Evolutionary conservation across 805 yeast species (phyloP).

Genomic region (Myxozyma kluyveri): DNA sequence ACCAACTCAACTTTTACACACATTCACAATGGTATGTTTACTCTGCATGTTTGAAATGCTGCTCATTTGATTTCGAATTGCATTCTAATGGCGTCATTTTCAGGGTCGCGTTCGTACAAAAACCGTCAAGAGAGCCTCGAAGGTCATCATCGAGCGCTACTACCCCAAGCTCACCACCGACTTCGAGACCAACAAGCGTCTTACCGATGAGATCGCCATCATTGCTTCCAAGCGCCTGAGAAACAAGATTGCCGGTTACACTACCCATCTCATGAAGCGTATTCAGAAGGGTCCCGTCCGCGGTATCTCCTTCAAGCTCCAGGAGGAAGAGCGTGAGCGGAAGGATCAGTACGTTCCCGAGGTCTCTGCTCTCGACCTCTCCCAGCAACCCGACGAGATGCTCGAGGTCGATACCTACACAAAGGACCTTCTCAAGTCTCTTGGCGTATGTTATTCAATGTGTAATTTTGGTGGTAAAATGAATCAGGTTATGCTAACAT

Average conservation of each 20-base stretch:
- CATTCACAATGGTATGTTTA: slow-evolving; percentile 15
- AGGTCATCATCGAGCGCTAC: slow-evolving; percentile 98
- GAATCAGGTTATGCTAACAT: too few species aligned
- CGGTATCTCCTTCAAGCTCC: slow-evolving; percentile 99
- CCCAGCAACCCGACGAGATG: slow-evolving; percentile 84
- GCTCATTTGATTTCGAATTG: too few species aligned
- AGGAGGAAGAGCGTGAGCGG: slow-evolving; percentile 99
- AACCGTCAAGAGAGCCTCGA: slow-evolving; percentile 99
- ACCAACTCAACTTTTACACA: not conserved
- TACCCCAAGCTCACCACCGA: slow-evolving; percentile 99
- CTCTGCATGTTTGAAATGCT: not conserved
- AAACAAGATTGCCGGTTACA: slow-evolving; percentile 99
- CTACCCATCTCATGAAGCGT: slow-evolving; percentile 99
- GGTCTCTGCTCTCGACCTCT: slow-evolving; percentile 98
- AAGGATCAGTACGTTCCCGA: slow-evolving; percentile 99
- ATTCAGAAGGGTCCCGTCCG: slow-evolving; percentile 99
- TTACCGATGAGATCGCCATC: slow-evolving; percentile 96
- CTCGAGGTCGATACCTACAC: slow-evolving; percentile 97
- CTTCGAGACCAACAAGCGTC: slow-evolving; percentile 99
- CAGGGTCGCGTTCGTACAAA: slow-evolving; percentile 99
- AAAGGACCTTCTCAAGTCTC: slow-evolving; percentile 86
- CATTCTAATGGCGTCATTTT: slow-evolving; percentile 2
- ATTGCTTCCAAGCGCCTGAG: slow-evolving; percentile 99
- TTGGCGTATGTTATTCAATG: slow-evolving; percentile 71
- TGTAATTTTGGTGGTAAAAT: too few species aligned